phyloP scores from a whole-genome alignment of 305 asterid genomes.

The Andrographis paniculata region DNA sequence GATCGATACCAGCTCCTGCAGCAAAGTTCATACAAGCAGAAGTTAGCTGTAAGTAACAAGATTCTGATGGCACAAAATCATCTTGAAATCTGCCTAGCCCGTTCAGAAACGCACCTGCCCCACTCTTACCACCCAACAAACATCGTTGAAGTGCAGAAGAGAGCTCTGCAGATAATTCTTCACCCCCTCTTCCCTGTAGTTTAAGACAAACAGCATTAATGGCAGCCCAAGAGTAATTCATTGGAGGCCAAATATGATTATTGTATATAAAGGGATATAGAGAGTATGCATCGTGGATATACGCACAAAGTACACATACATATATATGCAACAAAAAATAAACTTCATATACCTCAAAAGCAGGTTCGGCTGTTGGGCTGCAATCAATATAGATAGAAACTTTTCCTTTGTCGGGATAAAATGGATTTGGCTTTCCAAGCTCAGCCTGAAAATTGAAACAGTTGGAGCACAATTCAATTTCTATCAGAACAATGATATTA shows the following conservation, averaged over 20 bases:
- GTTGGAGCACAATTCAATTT: constrained; percentile 7
- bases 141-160: constrained; percentile 70
- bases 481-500: not conserved
- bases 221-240: not conserved
- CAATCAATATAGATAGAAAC: constrained; percentile 73
- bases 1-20: constrained; percentile 86
- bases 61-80: constrained; percentile 5
- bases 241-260: not conserved
- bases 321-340: constrained; percentile 6
- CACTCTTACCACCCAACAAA: constrained; percentile 87
- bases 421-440: constrained; percentile 67
- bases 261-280: too few species aligned
- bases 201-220: constrained; percentile 8
- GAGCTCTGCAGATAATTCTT: constrained; percentile 72
- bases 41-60: not conserved
- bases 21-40: constrained; percentile 4
- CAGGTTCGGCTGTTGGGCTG: constrained; percentile 87
- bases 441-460: constrained; percentile 56
- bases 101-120: constrained; percentile 48
- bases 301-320: too few species aligned
- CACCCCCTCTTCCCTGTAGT: constrained; percentile 83
- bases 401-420: constrained; percentile 74
- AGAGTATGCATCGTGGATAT: too few species aligned
- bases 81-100: constrained; percentile 1
- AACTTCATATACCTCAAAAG: constrained; percentile 53